A percentile compares a stretch with the other conserved stretches of the same genome.
Evolutionary conservation across 2,329 filamentous ascomycete species (phyloP).

Genomic region (Amphichorda felina): DNA sequence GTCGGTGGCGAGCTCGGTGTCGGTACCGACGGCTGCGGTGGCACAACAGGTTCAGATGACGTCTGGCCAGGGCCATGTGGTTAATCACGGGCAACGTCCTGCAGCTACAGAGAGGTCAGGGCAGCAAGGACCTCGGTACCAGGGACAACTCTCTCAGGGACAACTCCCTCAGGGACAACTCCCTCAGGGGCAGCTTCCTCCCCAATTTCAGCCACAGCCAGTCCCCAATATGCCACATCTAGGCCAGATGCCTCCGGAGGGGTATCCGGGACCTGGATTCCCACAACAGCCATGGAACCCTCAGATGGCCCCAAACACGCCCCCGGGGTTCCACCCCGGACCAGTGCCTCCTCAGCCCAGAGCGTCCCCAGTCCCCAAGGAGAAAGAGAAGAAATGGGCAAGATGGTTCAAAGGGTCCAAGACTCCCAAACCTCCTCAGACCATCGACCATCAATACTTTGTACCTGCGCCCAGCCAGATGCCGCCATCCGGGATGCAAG

Average conservation of each 20-base stretch:
- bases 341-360: slow-evolving; percentile 1
- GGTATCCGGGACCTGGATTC: neutral
- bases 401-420: slow-evolving; percentile 15
- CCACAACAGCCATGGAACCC: neutral
- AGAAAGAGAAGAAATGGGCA: slow-evolving; percentile 15
- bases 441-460: neutral
- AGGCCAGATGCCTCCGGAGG: neutral
- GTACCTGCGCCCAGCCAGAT: neutral
- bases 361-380: slow-evolving; percentile 3
- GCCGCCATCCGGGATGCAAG: neutral
- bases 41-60: slow-evolving; percentile 3
- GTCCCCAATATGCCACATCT: neutral
- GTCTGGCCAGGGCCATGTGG: neutral
- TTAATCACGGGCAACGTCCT: neutral
- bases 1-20: no score
- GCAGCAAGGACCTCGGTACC: no score
- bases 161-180: neutral
- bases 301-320: neutral
- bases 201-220: neutral
- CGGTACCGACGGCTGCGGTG: neutral
- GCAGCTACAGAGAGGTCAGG: no score
- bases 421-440: neutral
- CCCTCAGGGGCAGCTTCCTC: neutral
- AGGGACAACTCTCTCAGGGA: neutral
- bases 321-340: neutral